These are phyloP conservation scores for Picea abies DNA, from an alignment of 83 land plant species.

Conservation along the genomic window DNA sequence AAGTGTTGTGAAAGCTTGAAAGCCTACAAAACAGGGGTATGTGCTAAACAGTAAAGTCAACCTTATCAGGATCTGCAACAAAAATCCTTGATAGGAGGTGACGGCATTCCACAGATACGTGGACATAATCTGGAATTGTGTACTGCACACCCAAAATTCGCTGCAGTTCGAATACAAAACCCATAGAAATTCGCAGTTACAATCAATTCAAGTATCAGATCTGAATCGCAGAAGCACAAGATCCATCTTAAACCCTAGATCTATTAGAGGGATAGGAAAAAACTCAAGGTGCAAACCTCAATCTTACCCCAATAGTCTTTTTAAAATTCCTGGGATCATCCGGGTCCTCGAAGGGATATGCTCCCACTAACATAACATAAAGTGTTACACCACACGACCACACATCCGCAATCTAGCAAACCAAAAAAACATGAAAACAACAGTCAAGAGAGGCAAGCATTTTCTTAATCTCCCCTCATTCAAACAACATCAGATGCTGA, in stretches of 20 bases:
- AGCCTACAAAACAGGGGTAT: not conserved
- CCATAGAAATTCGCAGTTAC: not conserved
- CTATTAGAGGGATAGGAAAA: not conserved
- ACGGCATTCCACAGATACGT: constrained; percentile 29
- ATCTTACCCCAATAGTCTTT: constrained; percentile 34
- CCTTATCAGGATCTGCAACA: constrained; percentile 40
- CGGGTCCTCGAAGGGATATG: constrained; percentile 35
- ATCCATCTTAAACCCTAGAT: too few relatives aligned
- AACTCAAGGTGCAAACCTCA: not conserved
- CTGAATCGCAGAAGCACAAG: not conserved
- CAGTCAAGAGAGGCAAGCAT: not conserved
- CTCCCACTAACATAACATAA: constrained; percentile 38
- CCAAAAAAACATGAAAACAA: not conserved
- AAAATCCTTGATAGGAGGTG: constrained; percentile 35
- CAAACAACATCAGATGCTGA: not conserved
- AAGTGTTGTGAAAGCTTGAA: not conserved
- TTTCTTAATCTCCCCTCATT: too few relatives aligned
- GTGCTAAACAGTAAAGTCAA: not conserved
- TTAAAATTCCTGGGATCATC: constrained; percentile 35
- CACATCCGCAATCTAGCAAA: constrained; percentile 37
- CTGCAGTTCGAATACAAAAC: constrained; percentile 21
- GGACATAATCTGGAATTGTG: constrained; percentile 39
- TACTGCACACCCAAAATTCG: constrained; percentile 36
- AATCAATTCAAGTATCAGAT: not conserved
- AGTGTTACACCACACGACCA: constrained; percentile 41